These are phyloP conservation scores for Metarhizium sp. DNA, from an alignment of 2,329 filamentous ascomycete genomes.

Conservation along the genomic window DNA sequence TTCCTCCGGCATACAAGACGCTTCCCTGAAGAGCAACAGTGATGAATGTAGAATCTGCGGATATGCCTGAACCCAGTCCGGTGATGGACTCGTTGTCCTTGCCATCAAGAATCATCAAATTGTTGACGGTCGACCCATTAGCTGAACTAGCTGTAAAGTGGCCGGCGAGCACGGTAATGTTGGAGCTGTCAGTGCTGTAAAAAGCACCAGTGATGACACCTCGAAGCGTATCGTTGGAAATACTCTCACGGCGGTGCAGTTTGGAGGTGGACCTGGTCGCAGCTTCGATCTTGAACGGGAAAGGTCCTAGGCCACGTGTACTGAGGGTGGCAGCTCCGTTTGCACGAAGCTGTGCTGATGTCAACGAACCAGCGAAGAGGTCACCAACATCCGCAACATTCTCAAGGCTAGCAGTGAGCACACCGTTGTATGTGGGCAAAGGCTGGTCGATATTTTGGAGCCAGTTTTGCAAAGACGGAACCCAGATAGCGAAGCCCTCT, in stretches of 20 bases:
- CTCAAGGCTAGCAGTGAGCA: constrained; percentile 60
- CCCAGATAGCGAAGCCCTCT: constrained; percentile 82
- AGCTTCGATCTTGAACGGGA: constrained; percentile 47
- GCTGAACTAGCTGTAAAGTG: constrained; percentile 66
- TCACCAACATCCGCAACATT: constrained; percentile 52
- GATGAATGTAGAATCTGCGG: constrained; percentile 64
- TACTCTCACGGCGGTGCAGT: constrained; percentile 36
- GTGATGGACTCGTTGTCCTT: constrained; percentile 55
- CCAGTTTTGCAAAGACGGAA: constrained; percentile 80
- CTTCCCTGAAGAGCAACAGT: constrained; percentile 59
- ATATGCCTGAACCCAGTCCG: constrained; percentile 59
- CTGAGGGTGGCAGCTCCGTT: constrained; percentile 63
- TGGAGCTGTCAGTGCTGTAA: constrained; percentile 58
- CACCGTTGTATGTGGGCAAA: constrained; percentile 59
- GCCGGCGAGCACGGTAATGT: constrained; percentile 81
- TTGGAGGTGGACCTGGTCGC: constrained; percentile 16
- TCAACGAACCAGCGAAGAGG: constrained; percentile 76
- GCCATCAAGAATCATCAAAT: constrained; percentile 74
- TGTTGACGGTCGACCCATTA: constrained; percentile 64
- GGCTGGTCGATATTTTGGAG: constrained; percentile 64
- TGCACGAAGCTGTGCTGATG: constrained; percentile 63
- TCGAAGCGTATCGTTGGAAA: constrained; percentile 33
- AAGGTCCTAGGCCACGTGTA: constrained; percentile 39
- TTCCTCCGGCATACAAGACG: constrained; percentile 74
- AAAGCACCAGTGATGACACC: constrained; percentile 75